phyloP scores from a whole-genome alignment of 495 filamentous ascomycete genomes.

The Darksidea phi region DNA sequence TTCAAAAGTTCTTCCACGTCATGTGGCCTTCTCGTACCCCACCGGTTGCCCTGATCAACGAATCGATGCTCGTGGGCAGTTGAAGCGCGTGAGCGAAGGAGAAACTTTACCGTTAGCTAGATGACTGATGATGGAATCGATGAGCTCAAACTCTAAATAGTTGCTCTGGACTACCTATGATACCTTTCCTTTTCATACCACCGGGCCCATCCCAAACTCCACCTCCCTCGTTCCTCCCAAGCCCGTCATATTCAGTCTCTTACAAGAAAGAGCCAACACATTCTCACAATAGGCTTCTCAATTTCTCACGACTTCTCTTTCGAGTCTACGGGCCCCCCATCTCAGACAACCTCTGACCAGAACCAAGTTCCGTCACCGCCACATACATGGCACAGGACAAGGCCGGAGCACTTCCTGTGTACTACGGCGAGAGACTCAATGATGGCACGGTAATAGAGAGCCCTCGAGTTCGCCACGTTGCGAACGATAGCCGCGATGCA shows the following conservation, averaged over 20 bases:
- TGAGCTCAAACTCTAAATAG: not conserved
- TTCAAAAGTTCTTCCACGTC: slow-evolving; percentile 18
- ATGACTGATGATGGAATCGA: not conserved
- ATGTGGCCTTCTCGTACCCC: slow-evolving; percentile 4
- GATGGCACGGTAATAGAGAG: slow-evolving; percentile 11
- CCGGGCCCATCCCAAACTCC: not conserved
- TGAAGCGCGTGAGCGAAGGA: not conserved
- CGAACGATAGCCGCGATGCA: slow-evolving; percentile 10
- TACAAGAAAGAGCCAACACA: no score
- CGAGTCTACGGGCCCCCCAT: slow-evolving; percentile 1
- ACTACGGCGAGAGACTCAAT: slow-evolving; percentile 19
- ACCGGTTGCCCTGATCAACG: slow-evolving; percentile 20
- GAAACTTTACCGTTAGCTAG: not conserved
- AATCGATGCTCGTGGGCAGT: slow-evolving; percentile 6
- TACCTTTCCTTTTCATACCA: not conserved
- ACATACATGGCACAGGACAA: slow-evolving; percentile 10
- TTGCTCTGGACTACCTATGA: slow-evolving; percentile 19
- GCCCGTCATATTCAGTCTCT: not conserved
- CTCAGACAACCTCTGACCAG: slow-evolving; percentile 10
- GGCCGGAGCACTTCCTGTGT: slow-evolving; percentile 10
- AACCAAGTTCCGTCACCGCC: not conserved
- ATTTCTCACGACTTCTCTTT: not conserved
- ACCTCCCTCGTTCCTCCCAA: not conserved
- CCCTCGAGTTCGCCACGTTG: slow-evolving; percentile 1
- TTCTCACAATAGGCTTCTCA: not conserved